A percentile compares a stretch with the other conserved stretches of the same genome.
These are phyloP conservation scores for Phytopythium helicoides DNA, from an alignment of 352 stramenopile species.

Conservation along the genomic window DNA sequence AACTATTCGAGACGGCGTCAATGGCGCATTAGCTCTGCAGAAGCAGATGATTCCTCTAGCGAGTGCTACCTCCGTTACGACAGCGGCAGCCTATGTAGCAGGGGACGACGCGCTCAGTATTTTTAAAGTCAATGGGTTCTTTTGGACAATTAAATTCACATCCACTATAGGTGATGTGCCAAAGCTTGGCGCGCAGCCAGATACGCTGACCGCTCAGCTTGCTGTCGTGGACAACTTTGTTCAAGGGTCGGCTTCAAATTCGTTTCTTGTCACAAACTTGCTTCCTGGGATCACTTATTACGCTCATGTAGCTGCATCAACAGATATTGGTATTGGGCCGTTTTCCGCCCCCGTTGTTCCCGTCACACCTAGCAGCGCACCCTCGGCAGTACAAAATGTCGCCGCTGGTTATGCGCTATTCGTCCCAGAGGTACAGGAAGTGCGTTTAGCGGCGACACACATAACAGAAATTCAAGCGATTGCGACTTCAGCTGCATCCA, in stretches of 20 bases:
- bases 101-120: constrained; percentile 34
- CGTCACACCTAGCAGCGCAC: constrained; percentile 46
- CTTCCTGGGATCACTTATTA: constrained; percentile 69
- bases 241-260: constrained; percentile 24
- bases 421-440: constrained; percentile 61
- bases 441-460: constrained; percentile 61
- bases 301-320: constrained; percentile 54
- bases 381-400: constrained; percentile 50
- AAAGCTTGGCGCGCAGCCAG: constrained; percentile 28
- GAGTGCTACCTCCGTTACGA: constrained; percentile 16
- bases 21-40: constrained; percentile 24
- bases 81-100: constrained; percentile 31
- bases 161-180: constrained; percentile 70
- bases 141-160: constrained; percentile 83
- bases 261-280: constrained; percentile 47
- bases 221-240: constrained; percentile 44
- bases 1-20: constrained; percentile 27
- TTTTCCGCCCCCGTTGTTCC: constrained; percentile 31
- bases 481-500: constrained; percentile 50
- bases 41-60: constrained; percentile 56
- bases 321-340: constrained; percentile 46
- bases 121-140: constrained; percentile 77
- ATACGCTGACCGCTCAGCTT: constrained; percentile 20
- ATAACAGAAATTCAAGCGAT: constrained; percentile 71
- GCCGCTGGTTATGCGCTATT: constrained; percentile 55